Conservation (phyloP, 768 basidiomycete genomes). For the Rhizopogon vulgaris region DNA sequence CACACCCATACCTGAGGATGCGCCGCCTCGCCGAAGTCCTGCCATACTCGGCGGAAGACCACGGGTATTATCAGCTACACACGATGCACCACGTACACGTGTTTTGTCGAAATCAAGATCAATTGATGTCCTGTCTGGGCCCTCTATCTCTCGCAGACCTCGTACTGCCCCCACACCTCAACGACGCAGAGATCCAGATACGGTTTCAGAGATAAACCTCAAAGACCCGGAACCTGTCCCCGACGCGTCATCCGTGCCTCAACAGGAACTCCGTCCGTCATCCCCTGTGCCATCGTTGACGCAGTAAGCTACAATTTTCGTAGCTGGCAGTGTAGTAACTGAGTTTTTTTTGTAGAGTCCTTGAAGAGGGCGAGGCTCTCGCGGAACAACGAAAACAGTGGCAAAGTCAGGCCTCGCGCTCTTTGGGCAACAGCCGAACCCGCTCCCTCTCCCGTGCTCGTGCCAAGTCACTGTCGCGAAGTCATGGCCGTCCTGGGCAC, state of each 20-base stretch:
- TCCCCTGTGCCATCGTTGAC: slow-evolving; percentile 54
- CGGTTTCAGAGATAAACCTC: neutral
- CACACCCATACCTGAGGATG: slow-evolving; percentile 31
- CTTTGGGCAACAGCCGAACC: slow-evolving; percentile 64
- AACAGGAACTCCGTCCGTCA: slow-evolving; percentile 52
- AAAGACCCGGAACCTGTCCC: neutral
- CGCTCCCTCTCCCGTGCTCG: slow-evolving; percentile 44
- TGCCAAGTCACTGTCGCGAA: slow-evolving; percentile 23
- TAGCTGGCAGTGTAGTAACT: neutral
- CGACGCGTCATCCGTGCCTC: slow-evolving; percentile 2
- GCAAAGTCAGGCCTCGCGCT: slow-evolving; percentile 56
- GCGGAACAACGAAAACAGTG: slow-evolving; percentile 61
- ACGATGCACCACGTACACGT: neutral
- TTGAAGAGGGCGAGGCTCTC: slow-evolving; percentile 57
- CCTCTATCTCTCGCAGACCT: slow-evolving; percentile 3
- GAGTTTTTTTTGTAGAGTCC: slow-evolving; percentile 39
- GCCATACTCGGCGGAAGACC: slow-evolving; percentile 11
- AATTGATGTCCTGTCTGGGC: slow-evolving; percentile 11
- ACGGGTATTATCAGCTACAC: slow-evolving; percentile 13
- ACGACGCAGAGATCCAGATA: neutral
- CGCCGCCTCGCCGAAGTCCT: slow-evolving; percentile 4
- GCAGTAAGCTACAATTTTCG: slow-evolving; percentile 26
- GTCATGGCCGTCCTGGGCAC: slow-evolving; percentile 11
- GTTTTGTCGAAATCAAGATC: slow-evolving; percentile 18
- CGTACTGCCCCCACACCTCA: neutral